Evolutionary conservation across 768 basidiomycete genomes (phyloP), one percentile per base, ranked within the genome.

Genomic region (Rubroboletus satanas): DNA sequence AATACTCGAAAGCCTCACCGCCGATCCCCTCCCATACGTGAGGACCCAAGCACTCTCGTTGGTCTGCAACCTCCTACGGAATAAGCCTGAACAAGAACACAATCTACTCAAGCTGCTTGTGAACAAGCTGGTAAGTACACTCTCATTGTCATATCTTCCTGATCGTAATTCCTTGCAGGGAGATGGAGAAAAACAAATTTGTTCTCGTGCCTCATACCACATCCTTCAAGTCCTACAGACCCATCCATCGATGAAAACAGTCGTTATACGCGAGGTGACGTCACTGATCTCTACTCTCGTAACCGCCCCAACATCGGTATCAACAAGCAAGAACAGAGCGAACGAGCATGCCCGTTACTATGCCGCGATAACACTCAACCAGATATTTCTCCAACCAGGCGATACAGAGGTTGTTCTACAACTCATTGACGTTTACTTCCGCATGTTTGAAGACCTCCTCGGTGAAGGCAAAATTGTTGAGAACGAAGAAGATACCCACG

Each of bases 61-160:
- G 36, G 83, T 94, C 35, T 83, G 81, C 68, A 86, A 83, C 29
- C 83, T 98, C 5, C 82, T 99, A 11, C 81, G 83, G 32, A 88
- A 88, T 55, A 94, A 93, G 63, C 93, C 96, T 0, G 97, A 99
- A 69, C 97, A 99, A 69, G 97, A 98, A 68, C 93, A 98, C 65
- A 99, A 99, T 74, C 75, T 98, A 31, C 82, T 98, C 6, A 83
- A 88, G 29, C 76, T 98, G 6, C 84, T 98, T 8, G 93, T 93
- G 33, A 96, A 98, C 76, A 98, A 98, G 70, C 82, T 99, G 21
- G 93, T 88, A 58, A 47, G 87, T 71, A 5, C 28, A 32, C 21
- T 31, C 7, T 38, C 36, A 6, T 17, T 9, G 8, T 29, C 17
- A 3, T 10, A 4, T 18, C 31, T 28, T 11, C 32, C 45, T 45